Evolutionary conservation across 1,284 basidiomycete genomes (phyloP).

Genomic region (Exobasidium cylindrosporum): DNA sequence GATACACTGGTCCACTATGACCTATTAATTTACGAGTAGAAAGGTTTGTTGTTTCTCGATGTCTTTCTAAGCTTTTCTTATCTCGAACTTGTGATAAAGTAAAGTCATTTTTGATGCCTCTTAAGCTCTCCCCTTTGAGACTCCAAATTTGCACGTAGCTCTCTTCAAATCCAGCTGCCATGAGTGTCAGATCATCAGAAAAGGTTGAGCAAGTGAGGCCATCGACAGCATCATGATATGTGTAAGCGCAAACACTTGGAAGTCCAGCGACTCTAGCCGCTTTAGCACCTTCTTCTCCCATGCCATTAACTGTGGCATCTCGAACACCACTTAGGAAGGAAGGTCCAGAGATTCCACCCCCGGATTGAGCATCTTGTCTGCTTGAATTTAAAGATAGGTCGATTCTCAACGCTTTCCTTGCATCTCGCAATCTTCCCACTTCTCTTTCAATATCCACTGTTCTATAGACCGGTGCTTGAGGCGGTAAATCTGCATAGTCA

Average conservation of each 20-base stretch:
- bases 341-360: not conserved
- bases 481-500: conserved; percentile 70
- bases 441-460: conserved; percentile 86
- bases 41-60: conserved; percentile 26
- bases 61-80: conserved; percentile 30
- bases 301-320: conserved; percentile 29
- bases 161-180: conserved; percentile 94
- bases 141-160: conserved; percentile 95
- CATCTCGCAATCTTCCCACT: conserved; percentile 83
- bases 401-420: conserved; percentile 57
- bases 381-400: conserved; percentile 61
- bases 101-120: conserved; percentile 73
- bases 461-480: conserved; percentile 73
- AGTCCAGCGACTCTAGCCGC: conserved; percentile 42
- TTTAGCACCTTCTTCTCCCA: conserved; percentile 39
- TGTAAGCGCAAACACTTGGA: conserved; percentile 53
- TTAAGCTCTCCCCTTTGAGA: conserved; percentile 84
- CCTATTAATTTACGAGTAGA: conserved; percentile 79
- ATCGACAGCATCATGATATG: conserved; percentile 53
- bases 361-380: conserved; percentile 46
- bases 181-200: conserved; percentile 84
- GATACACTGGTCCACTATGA: conserved; percentile 94
- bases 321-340: conserved; percentile 31
- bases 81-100: conserved; percentile 68
- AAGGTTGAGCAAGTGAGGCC: conserved; percentile 78